These are phyloP conservation scores for Populus tremula DNA, from an alignment of 345 rosid species.

Conservation along the genomic window DNA sequence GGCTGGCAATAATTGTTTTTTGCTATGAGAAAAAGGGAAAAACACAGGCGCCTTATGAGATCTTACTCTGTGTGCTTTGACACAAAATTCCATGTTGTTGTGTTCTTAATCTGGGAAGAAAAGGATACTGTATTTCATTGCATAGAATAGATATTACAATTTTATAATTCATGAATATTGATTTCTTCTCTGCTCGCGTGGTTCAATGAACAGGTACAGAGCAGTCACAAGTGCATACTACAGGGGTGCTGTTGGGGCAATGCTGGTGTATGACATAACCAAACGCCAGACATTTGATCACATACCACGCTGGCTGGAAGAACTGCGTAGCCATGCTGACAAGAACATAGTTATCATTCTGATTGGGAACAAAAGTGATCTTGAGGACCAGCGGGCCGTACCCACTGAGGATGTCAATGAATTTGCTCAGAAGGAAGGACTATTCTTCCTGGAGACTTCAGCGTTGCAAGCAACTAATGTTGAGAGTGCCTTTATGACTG, in stretches of 20 bases:
- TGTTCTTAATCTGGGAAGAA: not conserved
- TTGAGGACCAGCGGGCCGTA: slow-evolving; percentile 61
- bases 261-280: slow-evolving; percentile 72
- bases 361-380: slow-evolving; percentile 71
- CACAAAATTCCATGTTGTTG: not conserved
- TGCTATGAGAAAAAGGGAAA: no score
- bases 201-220: slow-evolving; percentile 50
- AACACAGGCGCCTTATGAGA: not conserved
- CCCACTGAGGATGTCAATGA: slow-evolving; percentile 69
- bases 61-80: not conserved
- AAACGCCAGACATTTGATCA: slow-evolving; percentile 77
- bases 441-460: slow-evolving; percentile 76
- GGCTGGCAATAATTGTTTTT: no score
- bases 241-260: slow-evolving; percentile 90
- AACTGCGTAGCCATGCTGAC: slow-evolving; percentile 70
- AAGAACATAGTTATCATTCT: slow-evolving; percentile 78
- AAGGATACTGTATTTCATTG: not conserved
- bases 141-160: not conserved
- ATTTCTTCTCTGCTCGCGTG: slow-evolving; percentile 1
- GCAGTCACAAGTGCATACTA: slow-evolving; percentile 87
- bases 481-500: slow-evolving; percentile 62
- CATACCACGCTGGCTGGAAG: slow-evolving; percentile 84
- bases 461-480: slow-evolving; percentile 72
- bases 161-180: not conserved
- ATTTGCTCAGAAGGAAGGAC: slow-evolving; percentile 76